These are phyloP conservation scores for Hylodesmum podocarpum DNA, from an alignment of 306 rosid species.

Conservation along the genomic window DNA sequence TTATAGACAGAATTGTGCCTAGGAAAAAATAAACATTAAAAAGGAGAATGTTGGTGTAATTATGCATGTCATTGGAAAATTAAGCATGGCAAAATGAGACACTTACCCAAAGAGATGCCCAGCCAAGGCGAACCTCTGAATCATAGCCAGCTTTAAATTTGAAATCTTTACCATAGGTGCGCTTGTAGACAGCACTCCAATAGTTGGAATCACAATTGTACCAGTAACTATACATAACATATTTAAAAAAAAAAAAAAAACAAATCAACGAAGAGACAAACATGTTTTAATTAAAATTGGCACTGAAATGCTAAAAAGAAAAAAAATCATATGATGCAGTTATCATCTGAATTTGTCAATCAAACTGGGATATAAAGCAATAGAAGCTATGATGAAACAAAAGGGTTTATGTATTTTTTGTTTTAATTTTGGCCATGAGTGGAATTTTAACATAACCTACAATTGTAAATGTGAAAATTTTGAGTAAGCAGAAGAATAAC, in stretches of 20 bases:
- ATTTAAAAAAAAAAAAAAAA: slow-evolving; percentile 15
- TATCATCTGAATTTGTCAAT: not conserved
- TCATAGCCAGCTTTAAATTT: slow-evolving; percentile 97
- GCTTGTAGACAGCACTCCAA: slow-evolving; percentile 99
- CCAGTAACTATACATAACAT: slow-evolving; percentile 69
- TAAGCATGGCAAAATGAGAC: slow-evolving; percentile 14
- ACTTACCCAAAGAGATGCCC: slow-evolving; percentile 99
- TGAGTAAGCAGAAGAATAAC: not conserved
- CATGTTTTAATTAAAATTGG: not conserved
- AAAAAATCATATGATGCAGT: not conserved
- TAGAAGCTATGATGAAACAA: not conserved
- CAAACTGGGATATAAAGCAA: slow-evolving; percentile 11
- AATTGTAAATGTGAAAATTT: not conserved
- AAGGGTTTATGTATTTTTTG: not conserved
- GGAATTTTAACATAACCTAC: not conserved
- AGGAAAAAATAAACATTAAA: not conserved
- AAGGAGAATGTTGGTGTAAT: not conserved
- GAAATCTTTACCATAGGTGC: slow-evolving; percentile 74
- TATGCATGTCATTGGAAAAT: not conserved
- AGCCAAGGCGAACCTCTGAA: slow-evolving; percentile 89
- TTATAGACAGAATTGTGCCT: not conserved
- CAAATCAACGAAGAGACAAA: not conserved
- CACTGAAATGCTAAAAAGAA: not conserved
- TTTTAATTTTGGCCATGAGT: not conserved
- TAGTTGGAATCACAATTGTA: slow-evolving; percentile 79